Base-by-base conservation (phyloP, 2,329 filamentous ascomycete genomes). In the Raffaelea albimanens region DNA sequence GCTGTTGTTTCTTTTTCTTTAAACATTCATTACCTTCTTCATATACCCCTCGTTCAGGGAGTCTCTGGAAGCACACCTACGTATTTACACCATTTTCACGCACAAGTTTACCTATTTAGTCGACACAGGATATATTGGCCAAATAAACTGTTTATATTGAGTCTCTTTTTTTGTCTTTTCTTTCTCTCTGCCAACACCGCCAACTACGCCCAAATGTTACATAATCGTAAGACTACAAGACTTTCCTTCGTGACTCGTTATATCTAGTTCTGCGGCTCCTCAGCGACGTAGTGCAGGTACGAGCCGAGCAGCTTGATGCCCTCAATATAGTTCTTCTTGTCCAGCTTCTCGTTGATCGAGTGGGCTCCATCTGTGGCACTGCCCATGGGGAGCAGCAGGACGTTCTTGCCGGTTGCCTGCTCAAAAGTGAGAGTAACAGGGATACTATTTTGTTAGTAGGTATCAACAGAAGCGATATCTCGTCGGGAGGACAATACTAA, bases 331-430 rank as follows among this genome's bases (percentile, higher is more conserved):
- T 98, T 98, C 62, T 79, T 81, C 77, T 86, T 89, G 67, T 98
- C 93, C 49, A 98, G 75, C 77, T 95, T 96, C 79, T 97, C 93
- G 66, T 98, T 98, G 68, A 96, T 94, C 31, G 88, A 95, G 70
- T 98, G 93, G 8, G 93, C 93, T 39, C 87, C 90, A 64, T 97
- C 93, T 1, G 91, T 98, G 40, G 87, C 94, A 72, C 87, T 95
- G 41, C 93, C 93, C 93, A 98, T 97, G 29, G 93, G 93, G 56
- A 98, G 70, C 55, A 98, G 73, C 49, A 98, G 72, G 39, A 97
- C 91, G 61, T 97, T 98, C 83, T 98, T 98, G 61, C 90, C 89
- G 7, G 91, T 95, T 18, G 93, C 90, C 71, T 96, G 83, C 73
- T 98, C 93, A 63, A 98, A 98, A 2, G 89, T 97, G 59, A 98